Base-by-base conservation (phyloP, 2,329 filamentous ascomycete genomes). In the Talaromyces sp. region DNA sequence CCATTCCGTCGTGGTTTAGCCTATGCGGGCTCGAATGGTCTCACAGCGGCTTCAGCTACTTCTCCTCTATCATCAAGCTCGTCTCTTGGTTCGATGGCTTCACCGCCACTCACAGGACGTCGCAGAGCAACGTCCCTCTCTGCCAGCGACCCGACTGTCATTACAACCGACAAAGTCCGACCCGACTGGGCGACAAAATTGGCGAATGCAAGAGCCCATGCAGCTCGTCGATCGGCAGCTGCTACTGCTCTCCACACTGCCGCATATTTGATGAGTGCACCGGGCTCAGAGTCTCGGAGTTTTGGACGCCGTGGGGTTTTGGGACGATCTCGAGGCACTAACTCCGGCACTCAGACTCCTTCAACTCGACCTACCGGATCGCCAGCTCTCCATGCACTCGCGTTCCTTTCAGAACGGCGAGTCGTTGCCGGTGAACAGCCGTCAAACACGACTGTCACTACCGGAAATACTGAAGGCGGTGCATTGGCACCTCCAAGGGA, bases 131-230 rank as follows among this genome's bases (percentile, higher is more conserved):
- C 85, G 5, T 90, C 88, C 4, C 79, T 99, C 68, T 96, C 94
- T 49, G 92, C 92, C 5, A 93, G 85, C 69, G 91, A 92, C 47
- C 89, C 92, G 1, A 88, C 89, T 63, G 95, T 99, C 60, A 90
- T 99, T 67, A 96, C 93, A 0, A 98, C 94, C 0, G 95, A 99
- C 74, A 89, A 87, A 63, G 89, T 99, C 61, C 90, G 95, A 16
- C 95, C 95, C 0, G 95, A 99, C 72, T 99, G 95, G 95, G 88
- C 92, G 0, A 89, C 90, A 65, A 99, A 98, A 76, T 83, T 99
- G 60, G 88, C 91, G 13, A 87, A 91, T 70, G 94, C 94, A 64
- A 88, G 93, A 62, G 89, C 92, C 6, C 92, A 97, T 74, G 90
- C 93, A 68, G 87, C 95, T 5, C 86, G 95, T 66, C 85, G 95